A percentile compares a stretch with the other conserved stretches of the same genome.
phyloP scores from a whole-genome alignment of 805 yeast species.

The Monosporozyma aquatica region DNA sequence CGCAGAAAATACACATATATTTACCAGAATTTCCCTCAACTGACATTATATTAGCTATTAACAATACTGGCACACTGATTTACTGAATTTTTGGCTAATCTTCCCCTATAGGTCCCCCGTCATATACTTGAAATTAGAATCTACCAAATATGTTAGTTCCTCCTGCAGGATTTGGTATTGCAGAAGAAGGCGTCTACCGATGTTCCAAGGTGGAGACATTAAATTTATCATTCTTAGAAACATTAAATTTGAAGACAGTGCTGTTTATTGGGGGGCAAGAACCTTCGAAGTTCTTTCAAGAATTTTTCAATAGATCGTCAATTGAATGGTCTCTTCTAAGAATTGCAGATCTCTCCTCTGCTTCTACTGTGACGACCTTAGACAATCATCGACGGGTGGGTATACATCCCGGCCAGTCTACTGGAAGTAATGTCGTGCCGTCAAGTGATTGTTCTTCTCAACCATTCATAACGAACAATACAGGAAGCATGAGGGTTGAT shows the following conservation, averaged over 20 bases:
- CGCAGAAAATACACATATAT: no score
- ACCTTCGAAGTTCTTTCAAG: conserved; percentile 63
- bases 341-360: conserved; percentile 24
- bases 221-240: conserved; percentile 67
- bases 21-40: no score
- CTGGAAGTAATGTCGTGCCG: neutral
- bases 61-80: no score
- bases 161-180: conserved; percentile 87
- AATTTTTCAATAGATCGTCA: conserved; percentile 49
- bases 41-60: no score
- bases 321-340: conserved; percentile 39
- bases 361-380: conserved; percentile 4
- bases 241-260: conserved; percentile 59
- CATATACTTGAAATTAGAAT: no score
- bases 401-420: neutral
- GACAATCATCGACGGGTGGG: neutral
- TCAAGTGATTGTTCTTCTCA: neutral
- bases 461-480: neutral
- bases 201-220: conserved; percentile 72
- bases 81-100: no score
- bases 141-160: conserved; percentile 61
- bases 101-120: no score
- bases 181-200: conserved; percentile 78
- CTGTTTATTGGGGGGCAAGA: conserved; percentile 76
- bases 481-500: no score